Evolutionary conservation across 2,329 filamentous ascomycete species (phyloP).

Genomic region (Falciphora oryzae): DNA sequence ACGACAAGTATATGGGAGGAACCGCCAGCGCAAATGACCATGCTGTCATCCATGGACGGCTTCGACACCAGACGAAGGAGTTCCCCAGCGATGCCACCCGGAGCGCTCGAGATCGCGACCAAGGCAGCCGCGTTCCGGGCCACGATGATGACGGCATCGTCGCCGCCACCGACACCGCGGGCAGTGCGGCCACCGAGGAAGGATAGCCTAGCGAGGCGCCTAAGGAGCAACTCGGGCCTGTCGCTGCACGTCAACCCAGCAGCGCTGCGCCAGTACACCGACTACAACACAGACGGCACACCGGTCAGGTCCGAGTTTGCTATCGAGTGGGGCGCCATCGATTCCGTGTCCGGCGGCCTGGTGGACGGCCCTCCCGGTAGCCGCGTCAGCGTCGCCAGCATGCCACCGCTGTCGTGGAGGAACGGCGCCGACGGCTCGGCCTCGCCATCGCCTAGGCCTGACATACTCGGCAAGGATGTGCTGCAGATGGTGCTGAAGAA

Average conservation of each 20-base stretch:
- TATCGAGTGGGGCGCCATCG: neutral
- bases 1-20: neutral
- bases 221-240: slow-evolving; percentile 42
- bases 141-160: slow-evolving; percentile 13
- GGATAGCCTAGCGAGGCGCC: slow-evolving; percentile 17
- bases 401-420: neutral
- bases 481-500: slow-evolving; percentile 46
- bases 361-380: neutral
- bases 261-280: slow-evolving; percentile 38
- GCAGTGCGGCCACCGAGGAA: slow-evolving; percentile 10
- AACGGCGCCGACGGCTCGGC: slow-evolving; percentile 8
- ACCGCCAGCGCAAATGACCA: neutral
- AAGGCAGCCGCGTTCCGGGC: slow-evolving; percentile 5
- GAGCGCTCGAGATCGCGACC: slow-evolving; percentile 1
- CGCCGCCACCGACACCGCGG: slow-evolving; percentile 21
- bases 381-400: slow-evolving; percentile 3
- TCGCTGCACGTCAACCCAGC: slow-evolving; percentile 38
- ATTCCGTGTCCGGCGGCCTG: neutral
- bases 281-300: slow-evolving; percentile 37
- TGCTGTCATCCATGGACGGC: neutral
- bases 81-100: neutral
- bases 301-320: slow-evolving; percentile 20
- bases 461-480: slow-evolving; percentile 44
- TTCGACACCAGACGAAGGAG: slow-evolving; percentile 6
- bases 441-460: slow-evolving; percentile 26